A percentile compares a stretch with the other conserved stretches of the same genome.
Evolutionary conservation across 176 grass and related monocot genomes (phyloP).

Genomic region (Aegilops speltoides): DNA sequence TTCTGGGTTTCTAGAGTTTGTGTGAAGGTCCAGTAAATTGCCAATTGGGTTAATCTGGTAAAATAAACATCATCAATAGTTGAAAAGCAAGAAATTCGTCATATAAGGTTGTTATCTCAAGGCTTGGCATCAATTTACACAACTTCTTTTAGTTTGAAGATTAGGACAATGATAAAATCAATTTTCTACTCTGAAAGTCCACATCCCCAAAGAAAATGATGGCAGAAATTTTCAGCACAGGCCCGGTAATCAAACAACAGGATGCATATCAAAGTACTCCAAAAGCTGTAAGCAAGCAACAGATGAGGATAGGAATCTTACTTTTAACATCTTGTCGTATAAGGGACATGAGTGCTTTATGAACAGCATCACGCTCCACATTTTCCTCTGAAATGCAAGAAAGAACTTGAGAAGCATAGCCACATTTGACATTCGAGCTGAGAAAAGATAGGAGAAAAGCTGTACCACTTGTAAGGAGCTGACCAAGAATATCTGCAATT

Average conservation of each 20-base stretch:
- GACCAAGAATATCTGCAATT: conserved; percentile 96
- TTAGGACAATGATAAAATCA: not conserved
- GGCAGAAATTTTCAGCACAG: not conserved
- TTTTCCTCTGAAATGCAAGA: conserved; percentile 73
- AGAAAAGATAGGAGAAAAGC: conserved; percentile 29
- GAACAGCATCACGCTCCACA: conserved; percentile 98
- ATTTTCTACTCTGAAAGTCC: not conserved
- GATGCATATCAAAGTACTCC: not conserved
- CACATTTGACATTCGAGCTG: conserved; percentile 9
- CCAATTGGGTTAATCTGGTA: not conserved
- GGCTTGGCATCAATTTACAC: not conserved
- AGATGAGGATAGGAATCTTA: conserved; percentile 34
- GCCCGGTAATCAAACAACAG: conserved; percentile 13
- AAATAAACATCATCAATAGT: not conserved
- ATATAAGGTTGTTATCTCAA: conserved; percentile 5
- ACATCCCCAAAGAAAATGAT: conserved; percentile 3
- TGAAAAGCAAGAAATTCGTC: not conserved
- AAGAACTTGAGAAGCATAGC: conserved; percentile 24
- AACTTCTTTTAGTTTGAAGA: conserved; percentile 3
- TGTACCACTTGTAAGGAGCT: conserved; percentile 85
- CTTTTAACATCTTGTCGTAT: conserved; percentile 97
- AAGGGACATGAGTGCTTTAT: conserved; percentile 95
- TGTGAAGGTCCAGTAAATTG: conserved; percentile 8
- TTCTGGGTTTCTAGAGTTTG: conserved; percentile 16
- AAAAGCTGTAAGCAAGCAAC: conserved; percentile 7